These are phyloP conservation scores for Solanum aculeatissimum DNA, from an alignment of 305 asterid species.

Conservation along the genomic window DNA sequence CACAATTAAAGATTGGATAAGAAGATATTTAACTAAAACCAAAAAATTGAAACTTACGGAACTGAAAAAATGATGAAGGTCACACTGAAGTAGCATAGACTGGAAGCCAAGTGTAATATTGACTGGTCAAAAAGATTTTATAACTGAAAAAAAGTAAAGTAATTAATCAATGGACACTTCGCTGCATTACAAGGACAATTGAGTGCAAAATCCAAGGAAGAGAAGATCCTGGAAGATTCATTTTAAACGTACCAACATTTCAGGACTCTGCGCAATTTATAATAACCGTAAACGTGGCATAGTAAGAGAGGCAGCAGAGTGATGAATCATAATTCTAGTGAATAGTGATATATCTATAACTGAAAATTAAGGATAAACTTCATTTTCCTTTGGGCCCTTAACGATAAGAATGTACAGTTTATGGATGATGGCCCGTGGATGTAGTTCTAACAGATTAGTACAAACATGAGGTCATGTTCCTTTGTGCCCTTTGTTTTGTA, in stretches of 20 bases:
- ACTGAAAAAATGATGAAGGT: neutral
- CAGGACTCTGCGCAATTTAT: neutral
- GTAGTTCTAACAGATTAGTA: neutral
- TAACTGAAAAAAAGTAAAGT: neutral
- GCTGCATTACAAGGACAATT: neutral
- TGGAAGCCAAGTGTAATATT: neutral
- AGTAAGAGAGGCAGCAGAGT: neutral
- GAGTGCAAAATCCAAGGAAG: neutral
- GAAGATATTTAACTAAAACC: neutral
- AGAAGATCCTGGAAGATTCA: neutral
- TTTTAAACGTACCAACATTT: neutral
- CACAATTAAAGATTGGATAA: neutral
- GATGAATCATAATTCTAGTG: neutral
- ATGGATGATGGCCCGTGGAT: neutral
- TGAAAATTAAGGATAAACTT: neutral
- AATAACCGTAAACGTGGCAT: neutral
- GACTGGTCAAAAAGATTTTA: neutral
- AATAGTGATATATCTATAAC: neutral
- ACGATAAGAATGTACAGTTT: neutral
- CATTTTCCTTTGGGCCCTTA: neutral
- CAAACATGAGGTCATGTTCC: neutral
- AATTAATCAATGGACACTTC: neutral
- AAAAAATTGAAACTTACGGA: neutral
- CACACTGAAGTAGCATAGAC: neutral
- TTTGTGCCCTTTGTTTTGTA: neutral